Evolutionary conservation across 2,329 filamentous ascomycete species (phyloP).

Genomic region (Aspergillus pseudoglaucus): DNA sequence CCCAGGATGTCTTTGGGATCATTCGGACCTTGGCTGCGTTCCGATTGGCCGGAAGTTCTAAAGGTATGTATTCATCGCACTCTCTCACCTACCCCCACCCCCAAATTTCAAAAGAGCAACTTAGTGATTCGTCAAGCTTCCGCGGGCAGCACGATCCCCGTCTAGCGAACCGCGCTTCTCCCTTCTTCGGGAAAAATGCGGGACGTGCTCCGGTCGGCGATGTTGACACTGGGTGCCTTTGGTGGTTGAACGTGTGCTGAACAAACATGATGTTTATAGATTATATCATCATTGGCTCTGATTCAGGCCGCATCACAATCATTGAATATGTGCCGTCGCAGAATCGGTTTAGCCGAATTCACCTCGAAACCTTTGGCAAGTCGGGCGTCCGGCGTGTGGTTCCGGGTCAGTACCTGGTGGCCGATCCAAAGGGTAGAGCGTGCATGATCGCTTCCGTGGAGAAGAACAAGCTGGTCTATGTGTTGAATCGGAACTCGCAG

Average conservation of each 20-base stretch:
- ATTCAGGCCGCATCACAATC: slow-evolving; percentile 91
- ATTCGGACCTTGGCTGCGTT: slow-evolving; percentile 85
- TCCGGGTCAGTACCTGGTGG: slow-evolving; percentile 91
- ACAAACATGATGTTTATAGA: slow-evolving; percentile 51
- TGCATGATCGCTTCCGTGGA: slow-evolving; percentile 90
- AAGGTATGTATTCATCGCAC: slow-evolving; percentile 63
- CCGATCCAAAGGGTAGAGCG: slow-evolving; percentile 91
- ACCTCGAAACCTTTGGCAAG: slow-evolving; percentile 97
- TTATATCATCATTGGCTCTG: slow-evolving; percentile 89
- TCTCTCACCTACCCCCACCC: slow-evolving; percentile 7
- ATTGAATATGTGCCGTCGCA: slow-evolving; percentile 82
- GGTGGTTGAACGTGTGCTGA: slow-evolving; percentile 37
- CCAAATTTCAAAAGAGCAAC: slow-evolving; percentile 42
- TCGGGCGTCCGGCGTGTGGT: slow-evolving; percentile 89
- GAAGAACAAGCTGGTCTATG: slow-evolving; percentile 99
- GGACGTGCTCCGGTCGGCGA: slow-evolving; percentile 31
- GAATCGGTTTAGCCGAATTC: slow-evolving; percentile 81
- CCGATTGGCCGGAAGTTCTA: slow-evolving; percentile 83
- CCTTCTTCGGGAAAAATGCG: slow-evolving; percentile 11
- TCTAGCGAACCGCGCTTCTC: slow-evolving; percentile 22
- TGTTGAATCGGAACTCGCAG: slow-evolving; percentile 90
- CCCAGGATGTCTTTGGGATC: slow-evolving; percentile 94
- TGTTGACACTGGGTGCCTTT: slow-evolving; percentile 22
- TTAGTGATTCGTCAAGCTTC: slow-evolving; percentile 65
- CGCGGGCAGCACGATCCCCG: slow-evolving; percentile 46